Evolutionary conservation across 148 eudicot species (phyloP), one percentile per base, ranked within the genome.

Genomic region (Heliamphora exappendiculata): DNA sequence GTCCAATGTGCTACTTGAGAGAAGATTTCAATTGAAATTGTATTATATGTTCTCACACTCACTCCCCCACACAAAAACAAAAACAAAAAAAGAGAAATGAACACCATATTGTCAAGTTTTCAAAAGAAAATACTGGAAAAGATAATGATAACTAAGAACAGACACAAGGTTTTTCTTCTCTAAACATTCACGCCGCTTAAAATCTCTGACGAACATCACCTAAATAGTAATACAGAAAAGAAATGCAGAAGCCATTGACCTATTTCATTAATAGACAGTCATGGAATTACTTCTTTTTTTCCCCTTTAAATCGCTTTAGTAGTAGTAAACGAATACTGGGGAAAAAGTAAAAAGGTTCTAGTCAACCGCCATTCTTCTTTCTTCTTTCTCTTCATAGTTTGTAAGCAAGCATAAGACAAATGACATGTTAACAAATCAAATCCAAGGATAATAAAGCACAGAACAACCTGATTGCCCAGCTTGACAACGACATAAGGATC

Each of bases 401-500:
- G 9, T 17, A 70, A 17, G 22, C 41, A 49, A 29, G 0, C 49
- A 49, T 11, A 70, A 47, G 44, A 70, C 2, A 47, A 49, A 50
- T 50, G 41, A 31, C 41, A n/a, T 24, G 24, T 44, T 31, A 45
- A 11, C 6, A 9, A 24, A 44, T 47, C 58, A 29, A 50, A 53
- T 67, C 42, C 37, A 57, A 83, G 14, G 41, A 66, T 51, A 5
- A 16, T 60, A 36, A 47, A 68, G 47, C 41, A 73, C 37, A 49
- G 44, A 49, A 62, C 53, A 64, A 90, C 94, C 94, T 90, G 89
- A 73, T 81, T 68, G n/a, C 88, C 89, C 65, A 86, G 85, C 84
- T 87, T 90, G 80, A 88, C 64, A 49, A 86, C 73, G 78, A 91
- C 92, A 82, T 91, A 91, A 64, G 96, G 96, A 82, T 91, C 96